Percentiles rank a stretch among this genome's conserved stretches.
Conservation (phyloP, 164 flowering plant genomes). For the Vitis labrusca region DNA sequence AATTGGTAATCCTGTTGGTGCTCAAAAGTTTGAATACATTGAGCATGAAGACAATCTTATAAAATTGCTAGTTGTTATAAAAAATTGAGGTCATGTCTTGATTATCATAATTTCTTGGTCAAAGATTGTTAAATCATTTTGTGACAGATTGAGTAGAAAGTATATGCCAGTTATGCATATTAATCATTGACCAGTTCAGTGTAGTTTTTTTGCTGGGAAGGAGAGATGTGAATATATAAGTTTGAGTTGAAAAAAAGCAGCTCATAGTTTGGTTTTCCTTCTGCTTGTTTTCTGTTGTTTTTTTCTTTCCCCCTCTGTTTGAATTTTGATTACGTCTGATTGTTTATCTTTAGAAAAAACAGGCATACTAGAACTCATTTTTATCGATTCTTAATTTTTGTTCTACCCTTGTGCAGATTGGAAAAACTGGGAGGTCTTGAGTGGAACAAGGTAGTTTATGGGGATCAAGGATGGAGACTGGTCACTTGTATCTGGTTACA, state of each 20-base stretch:
- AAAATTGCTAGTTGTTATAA: neutral
- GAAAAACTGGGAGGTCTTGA: conserved; percentile 74
- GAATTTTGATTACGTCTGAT: no score
- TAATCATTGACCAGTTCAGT: no score
- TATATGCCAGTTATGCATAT: no score
- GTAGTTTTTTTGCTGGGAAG: no score
- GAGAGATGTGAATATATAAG: no score
- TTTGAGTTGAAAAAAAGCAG: no score
- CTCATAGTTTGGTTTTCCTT: no score
- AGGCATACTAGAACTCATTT: no score
- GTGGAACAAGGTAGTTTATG: conserved; percentile 57
- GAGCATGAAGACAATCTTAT: neutral
- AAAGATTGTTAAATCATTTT: neutral
- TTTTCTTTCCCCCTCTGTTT: no score
- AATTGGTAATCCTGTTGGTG: neutral
- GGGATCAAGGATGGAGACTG: conserved; percentile 84
- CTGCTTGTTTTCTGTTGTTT: no score
- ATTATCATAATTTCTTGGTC: neutral
- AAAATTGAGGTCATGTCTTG: neutral
- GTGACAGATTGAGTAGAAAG: neutral
- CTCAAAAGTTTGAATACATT: neutral
- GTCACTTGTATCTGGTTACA: conserved; percentile 84
- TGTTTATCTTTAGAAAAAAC: no score
- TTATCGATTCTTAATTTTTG: neutral
- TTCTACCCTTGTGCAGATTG: conserved; percentile 44